These are phyloP conservation scores for Lactarius trivialis DNA, from an alignment of 768 basidiomycete genomes.

Conservation along the genomic window DNA sequence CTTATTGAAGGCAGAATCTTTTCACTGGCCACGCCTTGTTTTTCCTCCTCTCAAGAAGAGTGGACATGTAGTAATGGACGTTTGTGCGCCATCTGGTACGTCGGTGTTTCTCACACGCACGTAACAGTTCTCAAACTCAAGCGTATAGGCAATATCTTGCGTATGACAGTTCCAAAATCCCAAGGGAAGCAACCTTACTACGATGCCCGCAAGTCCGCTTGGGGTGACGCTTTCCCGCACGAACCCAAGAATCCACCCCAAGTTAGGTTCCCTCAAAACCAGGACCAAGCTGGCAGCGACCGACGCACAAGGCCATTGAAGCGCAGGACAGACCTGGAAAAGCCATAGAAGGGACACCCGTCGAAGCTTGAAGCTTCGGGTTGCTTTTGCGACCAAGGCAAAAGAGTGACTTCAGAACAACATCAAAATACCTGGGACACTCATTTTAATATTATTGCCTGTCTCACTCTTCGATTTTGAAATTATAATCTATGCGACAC, in stretches of 20 bases:
- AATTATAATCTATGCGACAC: not conserved
- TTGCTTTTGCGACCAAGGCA: not conserved
- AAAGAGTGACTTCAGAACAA: not conserved
- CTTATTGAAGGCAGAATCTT: constrained; percentile 66
- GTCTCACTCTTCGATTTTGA: not conserved
- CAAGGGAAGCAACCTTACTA: constrained; percentile 95
- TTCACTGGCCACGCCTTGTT: constrained; percentile 84
- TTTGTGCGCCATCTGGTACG: constrained; percentile 76
- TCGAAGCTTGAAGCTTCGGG: no score
- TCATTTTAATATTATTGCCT: not conserved
- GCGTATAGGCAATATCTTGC: constrained; percentile 77
- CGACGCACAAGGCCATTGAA: constrained; percentile 25
- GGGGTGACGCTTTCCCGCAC: constrained; percentile 97
- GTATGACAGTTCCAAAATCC: constrained; percentile 85
- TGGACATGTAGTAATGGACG: constrained; percentile 88
- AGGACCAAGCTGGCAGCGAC: constrained; percentile 30
- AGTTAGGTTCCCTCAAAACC: constrained; percentile 43
- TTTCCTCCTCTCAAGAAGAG: constrained; percentile 88
- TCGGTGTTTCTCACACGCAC: not conserved
- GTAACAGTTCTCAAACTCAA: constrained; percentile 7
- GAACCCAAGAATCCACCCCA: constrained; percentile 70
- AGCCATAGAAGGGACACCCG: not conserved
- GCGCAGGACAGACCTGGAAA: not conserved
- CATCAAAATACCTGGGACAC: not conserved
- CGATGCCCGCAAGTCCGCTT: constrained; percentile 86